These are phyloP conservation scores for Cornus kousa DNA, from an alignment of 148 eudicot genomes.

Conservation along the genomic window DNA sequence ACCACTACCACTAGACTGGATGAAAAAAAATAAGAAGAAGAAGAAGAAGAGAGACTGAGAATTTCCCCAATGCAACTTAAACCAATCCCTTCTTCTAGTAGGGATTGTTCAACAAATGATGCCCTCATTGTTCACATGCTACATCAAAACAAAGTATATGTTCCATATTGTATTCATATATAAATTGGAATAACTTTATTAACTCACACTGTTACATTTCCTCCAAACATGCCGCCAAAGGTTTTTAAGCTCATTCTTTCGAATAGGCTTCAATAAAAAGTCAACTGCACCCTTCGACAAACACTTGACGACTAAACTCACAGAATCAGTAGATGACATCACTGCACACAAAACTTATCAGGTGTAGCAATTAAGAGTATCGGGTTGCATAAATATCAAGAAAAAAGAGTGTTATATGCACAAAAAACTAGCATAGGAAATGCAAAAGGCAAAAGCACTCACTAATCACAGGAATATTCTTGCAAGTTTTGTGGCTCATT, in stretches of 20 bases:
- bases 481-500: constrained; percentile 63
- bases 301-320: constrained; percentile 63
- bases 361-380: constrained; percentile 26
- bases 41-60: no score
- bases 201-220: constrained; percentile 59
- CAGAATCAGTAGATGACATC: constrained; percentile 68
- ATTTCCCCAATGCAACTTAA: not conserved
- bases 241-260: constrained; percentile 62
- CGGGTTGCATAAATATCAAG: not conserved
- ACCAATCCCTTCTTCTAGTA: not conserved
- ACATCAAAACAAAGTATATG: not conserved
- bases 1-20: constrained; percentile 40
- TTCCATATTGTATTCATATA: not conserved
- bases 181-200: not conserved
- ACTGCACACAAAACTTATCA: constrained; percentile 44
- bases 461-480: constrained; percentile 69
- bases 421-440: not conserved
- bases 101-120: not conserved
- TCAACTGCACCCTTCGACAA: constrained; percentile 65
- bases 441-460: constrained; percentile 23
- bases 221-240: constrained; percentile 82
- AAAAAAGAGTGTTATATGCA: not conserved
- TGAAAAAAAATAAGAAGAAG: not conserved
- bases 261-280: constrained; percentile 63
- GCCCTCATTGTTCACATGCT: not conserved